Conservation (phyloP, 805 yeast species). For the Pichia cephalocereana region DNA sequence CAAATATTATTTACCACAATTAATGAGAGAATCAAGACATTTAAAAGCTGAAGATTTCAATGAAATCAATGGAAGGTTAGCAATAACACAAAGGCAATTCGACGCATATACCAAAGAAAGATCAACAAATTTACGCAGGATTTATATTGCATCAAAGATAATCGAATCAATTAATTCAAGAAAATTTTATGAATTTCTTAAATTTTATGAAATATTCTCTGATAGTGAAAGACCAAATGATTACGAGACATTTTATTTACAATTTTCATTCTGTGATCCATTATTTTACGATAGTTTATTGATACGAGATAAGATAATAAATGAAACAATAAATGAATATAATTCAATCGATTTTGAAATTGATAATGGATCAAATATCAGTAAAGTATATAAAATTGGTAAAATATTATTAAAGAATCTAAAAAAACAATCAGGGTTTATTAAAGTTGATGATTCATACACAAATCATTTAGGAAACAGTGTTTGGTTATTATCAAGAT, state of each 20-base stretch:
- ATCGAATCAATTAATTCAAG: slow-evolving; percentile 8
- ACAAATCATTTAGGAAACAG: too few relatives aligned
- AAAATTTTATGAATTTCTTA: background rate
- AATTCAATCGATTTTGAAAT: too few relatives aligned
- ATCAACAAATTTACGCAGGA: slow-evolving; percentile 6
- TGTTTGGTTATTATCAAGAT: too few relatives aligned
- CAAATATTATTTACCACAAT: slow-evolving; percentile 12
- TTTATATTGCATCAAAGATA: slow-evolving; percentile 15
- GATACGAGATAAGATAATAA: slow-evolving; percentile 7
- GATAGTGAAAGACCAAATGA: too few relatives aligned
- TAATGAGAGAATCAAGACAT: slow-evolving; percentile 15
- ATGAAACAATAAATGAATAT: background rate
- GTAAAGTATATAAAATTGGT: too few relatives aligned
- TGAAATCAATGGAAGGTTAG: background rate
- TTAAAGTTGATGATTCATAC: too few relatives aligned
- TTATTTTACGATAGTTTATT: slow-evolving; percentile 15
- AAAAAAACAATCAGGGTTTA: too few relatives aligned
- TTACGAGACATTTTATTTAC: slow-evolving; percentile 11
- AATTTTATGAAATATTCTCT: background rate
- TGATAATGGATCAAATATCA: too few relatives aligned
- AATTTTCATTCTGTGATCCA: slow-evolving; percentile 16
- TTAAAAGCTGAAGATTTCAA: slow-evolving; percentile 2
- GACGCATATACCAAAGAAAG: slow-evolving; percentile 6
- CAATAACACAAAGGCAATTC: background rate
- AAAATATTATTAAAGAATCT: too few relatives aligned